A percentile compares a stretch with the other conserved stretches of the same genome.
phyloP scores from a whole-genome alignment of 2,329 filamentous ascomycete genomes.

The Aureobasidium zeae region DNA sequence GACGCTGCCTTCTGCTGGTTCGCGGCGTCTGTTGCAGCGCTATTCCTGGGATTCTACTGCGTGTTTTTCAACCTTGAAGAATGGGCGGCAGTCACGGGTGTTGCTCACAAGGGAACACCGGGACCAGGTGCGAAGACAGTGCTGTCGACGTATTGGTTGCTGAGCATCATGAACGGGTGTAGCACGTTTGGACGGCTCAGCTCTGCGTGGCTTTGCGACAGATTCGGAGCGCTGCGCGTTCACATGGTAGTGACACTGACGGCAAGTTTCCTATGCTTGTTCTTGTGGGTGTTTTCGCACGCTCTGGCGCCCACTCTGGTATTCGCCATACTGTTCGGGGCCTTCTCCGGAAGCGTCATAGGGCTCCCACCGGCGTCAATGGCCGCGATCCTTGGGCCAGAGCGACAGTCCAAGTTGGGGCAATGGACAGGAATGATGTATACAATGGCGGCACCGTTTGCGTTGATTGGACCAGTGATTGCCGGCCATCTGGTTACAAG shows the following conservation, averaged over 20 bases:
- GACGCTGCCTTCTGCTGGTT: slow-evolving; percentile 38
- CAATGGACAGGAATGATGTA: slow-evolving; percentile 49
- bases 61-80: slow-evolving; percentile 47
- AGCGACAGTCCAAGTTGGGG: slow-evolving; percentile 34
- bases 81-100: slow-evolving; percentile 38
- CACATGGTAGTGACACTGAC: slow-evolving; percentile 36
- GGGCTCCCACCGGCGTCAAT: slow-evolving; percentile 42
- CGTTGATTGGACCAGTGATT: slow-evolving; percentile 40
- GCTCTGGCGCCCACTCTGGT: slow-evolving; percentile 34
- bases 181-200: slow-evolving; percentile 40
- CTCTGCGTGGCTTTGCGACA: slow-evolving; percentile 38
- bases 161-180: slow-evolving; percentile 42
- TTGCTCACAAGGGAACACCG: slow-evolving; percentile 30
- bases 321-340: slow-evolving; percentile 42
- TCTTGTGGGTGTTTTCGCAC: slow-evolving; percentile 36
- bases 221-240: slow-evolving; percentile 38
- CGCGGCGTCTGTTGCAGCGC: slow-evolving; percentile 36
- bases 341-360: slow-evolving; percentile 42
- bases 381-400: slow-evolving; percentile 35
- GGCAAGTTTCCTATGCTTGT: slow-evolving; percentile 34
- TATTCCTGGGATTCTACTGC: slow-evolving; percentile 45
- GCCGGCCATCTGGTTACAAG: slow-evolving; percentile 37
- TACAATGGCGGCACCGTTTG: slow-evolving; percentile 35
- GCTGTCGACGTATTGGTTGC: slow-evolving; percentile 40
- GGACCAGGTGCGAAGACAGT: slow-evolving; percentile 18